phyloP scores from a whole-genome alignment of 2,329 filamentous ascomycete species.

The Magnaporthiopsis poae region DNA sequence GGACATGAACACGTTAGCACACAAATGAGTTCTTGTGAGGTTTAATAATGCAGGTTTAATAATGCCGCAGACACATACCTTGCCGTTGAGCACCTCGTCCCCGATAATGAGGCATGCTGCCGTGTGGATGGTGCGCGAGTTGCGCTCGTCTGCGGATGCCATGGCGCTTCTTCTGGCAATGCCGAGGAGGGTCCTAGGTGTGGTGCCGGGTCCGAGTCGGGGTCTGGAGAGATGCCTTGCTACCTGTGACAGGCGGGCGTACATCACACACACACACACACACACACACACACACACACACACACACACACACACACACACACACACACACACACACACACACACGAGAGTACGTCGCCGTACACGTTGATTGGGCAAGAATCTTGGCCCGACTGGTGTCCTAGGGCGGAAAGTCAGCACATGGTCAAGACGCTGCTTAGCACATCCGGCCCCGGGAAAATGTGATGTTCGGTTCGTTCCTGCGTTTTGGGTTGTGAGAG shows the following conservation, averaged over 20 bases:
- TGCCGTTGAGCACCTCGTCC: slow-evolving; percentile 91
- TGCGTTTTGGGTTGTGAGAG: not conserved
- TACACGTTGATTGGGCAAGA: not conserved
- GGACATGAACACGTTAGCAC: not conserved
- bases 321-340: too few relatives aligned
- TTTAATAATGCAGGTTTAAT: too few relatives aligned
- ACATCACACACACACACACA: slow-evolving; percentile 60
- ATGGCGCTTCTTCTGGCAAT: slow-evolving; percentile 31
- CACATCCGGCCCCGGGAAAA: not conserved
- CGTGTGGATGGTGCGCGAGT: slow-evolving; percentile 66
- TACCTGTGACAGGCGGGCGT: slow-evolving; percentile 64
- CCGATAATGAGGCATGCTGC: slow-evolving; percentile 90
- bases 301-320: too few relatives aligned
- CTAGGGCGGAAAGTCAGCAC: not conserved
- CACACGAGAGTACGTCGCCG: too few relatives aligned
- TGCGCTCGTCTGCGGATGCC: slow-evolving; percentile 42
- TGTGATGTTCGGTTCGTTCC: not conserved
- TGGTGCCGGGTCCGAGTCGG: slow-evolving; percentile 19
- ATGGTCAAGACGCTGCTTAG: not conserved
- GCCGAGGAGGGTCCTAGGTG: not conserved
- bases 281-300: too few relatives aligned
- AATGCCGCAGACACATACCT: slow-evolving; percentile 46
- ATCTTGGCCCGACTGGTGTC: not conserved
- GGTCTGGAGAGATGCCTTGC: slow-evolving; percentile 51
- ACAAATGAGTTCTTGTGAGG: not conserved